phyloP scores from a whole-genome alignment of 2,329 filamentous ascomycete species.

The Albifimbria verrucaria region DNA sequence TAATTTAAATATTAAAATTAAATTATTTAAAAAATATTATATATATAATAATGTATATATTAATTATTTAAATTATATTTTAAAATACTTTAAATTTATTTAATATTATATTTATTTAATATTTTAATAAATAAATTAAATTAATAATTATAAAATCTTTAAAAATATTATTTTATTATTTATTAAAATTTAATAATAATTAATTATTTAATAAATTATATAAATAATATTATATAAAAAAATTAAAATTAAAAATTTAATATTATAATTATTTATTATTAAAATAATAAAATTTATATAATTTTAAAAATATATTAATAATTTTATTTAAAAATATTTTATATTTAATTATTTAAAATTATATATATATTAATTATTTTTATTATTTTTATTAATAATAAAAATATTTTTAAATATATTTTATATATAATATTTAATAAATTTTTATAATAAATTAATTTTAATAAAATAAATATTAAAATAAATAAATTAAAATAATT shows the following conservation, averaged over 20 bases:
- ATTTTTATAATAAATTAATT: not conserved
- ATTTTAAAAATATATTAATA: not conserved
- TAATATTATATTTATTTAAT: not conserved
- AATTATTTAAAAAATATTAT: not conserved
- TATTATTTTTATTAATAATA: not conserved
- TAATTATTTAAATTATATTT: not conserved
- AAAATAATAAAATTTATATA: not conserved
- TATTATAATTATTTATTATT: no score
- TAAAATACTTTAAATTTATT: not conserved
- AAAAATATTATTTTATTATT: not conserved
- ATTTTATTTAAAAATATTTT: not conserved
- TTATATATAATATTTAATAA: conserved; percentile 5
- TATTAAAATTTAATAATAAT: not conserved
- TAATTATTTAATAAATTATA: not conserved
- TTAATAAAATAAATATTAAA: not conserved
- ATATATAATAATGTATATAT: not conserved
- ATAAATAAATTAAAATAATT: no score
- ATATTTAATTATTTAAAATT: conserved; percentile 3
- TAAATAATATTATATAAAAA: not conserved
- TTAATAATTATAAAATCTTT: not conserved
- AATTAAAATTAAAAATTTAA: conserved; percentile 1
- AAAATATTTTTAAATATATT: conserved; percentile 3
- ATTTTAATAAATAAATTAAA: not conserved
- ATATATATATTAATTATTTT: not conserved
- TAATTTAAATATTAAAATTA: not conserved